A percentile compares a stretch with the other conserved stretches of the same genome.
These are phyloP conservation scores for Boletus subcaerulescens DNA, from an alignment of 768 basidiomycete genomes.

Conservation along the genomic window DNA sequence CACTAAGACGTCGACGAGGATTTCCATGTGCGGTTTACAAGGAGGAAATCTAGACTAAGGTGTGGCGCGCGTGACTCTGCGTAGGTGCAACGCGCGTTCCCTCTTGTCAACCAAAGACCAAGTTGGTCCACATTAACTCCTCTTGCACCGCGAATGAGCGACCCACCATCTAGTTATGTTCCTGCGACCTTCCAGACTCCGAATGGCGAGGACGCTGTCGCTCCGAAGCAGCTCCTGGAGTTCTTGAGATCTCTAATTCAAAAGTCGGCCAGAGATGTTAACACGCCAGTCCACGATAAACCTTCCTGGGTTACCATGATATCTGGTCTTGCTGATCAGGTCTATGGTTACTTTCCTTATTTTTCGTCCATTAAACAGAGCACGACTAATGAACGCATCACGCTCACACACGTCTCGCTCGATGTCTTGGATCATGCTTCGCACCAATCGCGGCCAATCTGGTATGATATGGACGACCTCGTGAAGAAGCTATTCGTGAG, in stretches of 20 bases:
- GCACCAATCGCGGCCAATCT: constrained; percentile 50
- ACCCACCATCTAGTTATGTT: constrained; percentile 23
- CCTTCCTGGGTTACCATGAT: constrained; percentile 51
- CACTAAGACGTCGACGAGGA: too few species aligned
- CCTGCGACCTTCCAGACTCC: constrained; percentile 34
- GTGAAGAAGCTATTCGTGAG: constrained; percentile 49
- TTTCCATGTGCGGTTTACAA: too few species aligned
- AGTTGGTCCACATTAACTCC: not conserved
- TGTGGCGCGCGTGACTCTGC: not conserved
- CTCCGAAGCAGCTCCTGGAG: constrained; percentile 40
- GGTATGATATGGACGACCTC: constrained; percentile 41
- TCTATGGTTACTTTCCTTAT: constrained; percentile 53
- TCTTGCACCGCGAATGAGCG: constrained; percentile 20
- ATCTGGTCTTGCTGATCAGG: constrained; percentile 49
- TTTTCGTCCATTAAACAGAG: constrained; percentile 50
- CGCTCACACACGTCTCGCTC: constrained; percentile 51
- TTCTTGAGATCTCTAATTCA: constrained; percentile 41
- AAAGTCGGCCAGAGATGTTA: constrained; percentile 33
- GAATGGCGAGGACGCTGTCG: constrained; percentile 19
- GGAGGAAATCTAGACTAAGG: not conserved
- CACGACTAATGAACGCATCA: constrained; percentile 55
- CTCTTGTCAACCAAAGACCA: not conserved
- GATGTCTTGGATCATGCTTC: constrained; percentile 53
- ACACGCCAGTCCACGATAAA: constrained; percentile 34
- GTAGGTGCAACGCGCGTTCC: too few species aligned